Base-by-base conservation (phyloP, 2,329 filamentous ascomycete genomes). In the Aspergillus brasiliensis region DNA sequence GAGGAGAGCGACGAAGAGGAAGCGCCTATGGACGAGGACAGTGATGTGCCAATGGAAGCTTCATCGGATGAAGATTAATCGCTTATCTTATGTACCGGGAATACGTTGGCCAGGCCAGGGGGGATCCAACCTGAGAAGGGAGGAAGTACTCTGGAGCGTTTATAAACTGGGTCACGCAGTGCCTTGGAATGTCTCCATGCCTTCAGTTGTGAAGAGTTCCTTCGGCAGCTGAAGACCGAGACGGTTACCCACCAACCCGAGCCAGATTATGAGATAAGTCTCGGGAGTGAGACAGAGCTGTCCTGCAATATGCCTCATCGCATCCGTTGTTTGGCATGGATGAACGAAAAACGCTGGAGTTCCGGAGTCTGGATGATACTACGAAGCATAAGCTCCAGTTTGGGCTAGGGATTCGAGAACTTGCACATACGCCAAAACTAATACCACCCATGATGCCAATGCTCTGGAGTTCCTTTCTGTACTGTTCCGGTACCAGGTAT, bases 281-380 rank as follows among this genome's bases (percentile, higher is more conserved):
- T 88, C 74, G 5, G 81, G 75, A 17, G 68, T 76, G 47, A 80
- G 65, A n/a, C 69, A 63, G 58, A 67, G 67, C 52, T 69, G 68
- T 13, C 75, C 70, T 67, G 84, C 78, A 69, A 92, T 87, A 54
- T 80, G 81, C 67, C 82, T 81, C 84, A 98, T 90, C 55, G 91
- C 90, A 65, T 94, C 89, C 58, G 90, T 90, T 8, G 95, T 91
- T 73, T 91, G 86, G 78, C 95, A 98, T 23, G 95, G 94, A 78
- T 99, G 95, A 68, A 98, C 84, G 77, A 97, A 97, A 77, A 94
- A 97, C 52, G 87, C 86, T 42, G 92, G 91, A 60, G 88, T 77
- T 56, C 89, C 90, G 59, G 88, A 91, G 60, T 91, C 77, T 55
- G 95, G 94, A 82, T 98, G 92, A 76, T 96, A 88, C 87, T 94